A percentile compares a stretch with the other conserved stretches of the same genome.
Conservation (phyloP, 1,139 yeast species). For the Geotrichum klebahnii region DNA sequence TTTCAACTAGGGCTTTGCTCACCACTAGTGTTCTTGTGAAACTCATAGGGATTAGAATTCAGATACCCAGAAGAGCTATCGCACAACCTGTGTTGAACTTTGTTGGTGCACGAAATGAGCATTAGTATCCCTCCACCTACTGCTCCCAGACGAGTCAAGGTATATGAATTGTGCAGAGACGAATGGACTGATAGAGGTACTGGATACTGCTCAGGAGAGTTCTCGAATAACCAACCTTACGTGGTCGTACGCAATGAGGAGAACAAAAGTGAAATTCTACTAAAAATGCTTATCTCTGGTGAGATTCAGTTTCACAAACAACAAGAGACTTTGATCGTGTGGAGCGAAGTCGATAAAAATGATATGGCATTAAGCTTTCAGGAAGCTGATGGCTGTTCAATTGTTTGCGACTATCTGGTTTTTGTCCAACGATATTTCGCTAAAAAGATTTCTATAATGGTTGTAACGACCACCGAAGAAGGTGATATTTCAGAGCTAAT, state of each 20-base stretch:
- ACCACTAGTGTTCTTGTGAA: no score
- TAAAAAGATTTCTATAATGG: slow-evolving; percentile 68
- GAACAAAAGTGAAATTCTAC: slow-evolving; percentile 53
- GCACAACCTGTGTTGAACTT: neutral
- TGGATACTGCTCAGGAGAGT: slow-evolving; percentile 79
- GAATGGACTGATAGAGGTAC: slow-evolving; percentile 94
- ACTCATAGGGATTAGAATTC: no score
- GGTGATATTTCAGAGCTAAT: slow-evolving; percentile 68
- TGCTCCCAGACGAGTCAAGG: slow-evolving; percentile 76
- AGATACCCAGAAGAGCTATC: no score
- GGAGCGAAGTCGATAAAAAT: slow-evolving; percentile 78
- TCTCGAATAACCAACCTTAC: slow-evolving; percentile 50
- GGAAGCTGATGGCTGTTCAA: slow-evolving; percentile 85
- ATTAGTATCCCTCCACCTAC: slow-evolving; percentile 37
- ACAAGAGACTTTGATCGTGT: slow-evolving; percentile 89
- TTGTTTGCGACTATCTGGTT: slow-evolving; percentile 74
- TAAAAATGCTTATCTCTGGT: slow-evolving; percentile 67
- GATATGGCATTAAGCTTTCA: slow-evolving; percentile 91
- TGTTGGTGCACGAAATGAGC: slow-evolving; percentile 7
- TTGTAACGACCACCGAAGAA: slow-evolving; percentile 49
- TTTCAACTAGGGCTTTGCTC: no score
- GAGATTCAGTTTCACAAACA: slow-evolving; percentile 84
- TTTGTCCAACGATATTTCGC: slow-evolving; percentile 61
- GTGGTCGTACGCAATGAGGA: slow-evolving; percentile 72
- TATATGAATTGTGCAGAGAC: slow-evolving; percentile 73